phyloP scores from a whole-genome alignment of 345 rosid genomes.

The Kandelia obovata region DNA sequence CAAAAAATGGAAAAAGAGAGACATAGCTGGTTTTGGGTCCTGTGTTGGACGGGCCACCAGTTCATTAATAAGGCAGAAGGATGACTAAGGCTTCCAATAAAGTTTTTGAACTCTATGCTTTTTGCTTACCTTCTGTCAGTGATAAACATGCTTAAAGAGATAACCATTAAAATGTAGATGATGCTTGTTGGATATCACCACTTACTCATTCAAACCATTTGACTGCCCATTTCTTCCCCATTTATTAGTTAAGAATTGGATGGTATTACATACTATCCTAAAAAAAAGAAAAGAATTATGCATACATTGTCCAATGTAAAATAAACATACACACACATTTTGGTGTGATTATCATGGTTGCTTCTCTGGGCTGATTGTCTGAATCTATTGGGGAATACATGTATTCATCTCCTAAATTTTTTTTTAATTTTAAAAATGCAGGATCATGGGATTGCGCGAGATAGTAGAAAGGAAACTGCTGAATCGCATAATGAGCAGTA shows the following conservation, averaged over 20 bases:
- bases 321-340: background rate
- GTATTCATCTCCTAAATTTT: background rate
- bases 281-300: too few relatives aligned
- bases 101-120: constrained; percentile 1
- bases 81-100: background rate
- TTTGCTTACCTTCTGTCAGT: background rate
- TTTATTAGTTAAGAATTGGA: too few relatives aligned
- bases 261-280: too few relatives aligned
- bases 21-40: too few relatives aligned
- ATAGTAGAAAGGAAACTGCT: constrained; percentile 51
- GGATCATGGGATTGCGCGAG: constrained; percentile 81
- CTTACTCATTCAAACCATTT: too few relatives aligned
- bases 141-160: background rate
- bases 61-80: too few relatives aligned
- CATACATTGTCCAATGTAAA: too few relatives aligned
- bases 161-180: background rate
- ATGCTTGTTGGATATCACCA: constrained; percentile 6
- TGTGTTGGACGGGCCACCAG: too few relatives aligned
- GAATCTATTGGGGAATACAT: background rate
- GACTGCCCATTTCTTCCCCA: too few relatives aligned
- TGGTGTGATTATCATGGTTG: background rate
- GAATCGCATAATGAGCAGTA: constrained; percentile 53
- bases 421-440: constrained; percentile 26
- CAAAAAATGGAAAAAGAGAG: background rate
- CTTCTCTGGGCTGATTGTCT: constrained; percentile 1